These are phyloP conservation scores for Aspergillus fischeri DNA, from an alignment of 2,329 filamentous ascomycete species.

Conservation along the genomic window DNA sequence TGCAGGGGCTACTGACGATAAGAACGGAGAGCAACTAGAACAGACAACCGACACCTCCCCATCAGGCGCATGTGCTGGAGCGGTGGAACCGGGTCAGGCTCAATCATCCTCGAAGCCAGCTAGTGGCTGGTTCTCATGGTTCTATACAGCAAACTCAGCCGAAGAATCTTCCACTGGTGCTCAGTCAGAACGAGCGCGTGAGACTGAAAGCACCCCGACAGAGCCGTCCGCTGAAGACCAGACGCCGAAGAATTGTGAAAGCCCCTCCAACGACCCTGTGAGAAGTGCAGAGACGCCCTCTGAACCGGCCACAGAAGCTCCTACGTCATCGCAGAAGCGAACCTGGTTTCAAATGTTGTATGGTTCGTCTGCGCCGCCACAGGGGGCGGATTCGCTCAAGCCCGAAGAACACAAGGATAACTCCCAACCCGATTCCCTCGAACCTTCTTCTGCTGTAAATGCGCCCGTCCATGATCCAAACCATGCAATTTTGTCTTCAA, in stretches of 20 bases:
- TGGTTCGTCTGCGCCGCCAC: constrained; percentile 20
- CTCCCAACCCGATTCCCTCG: neutral
- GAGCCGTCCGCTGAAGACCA: constrained; percentile 7
- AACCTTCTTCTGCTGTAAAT: constrained; percentile 9
- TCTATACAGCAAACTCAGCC: constrained; percentile 24
- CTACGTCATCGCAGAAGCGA: constrained; percentile 30
- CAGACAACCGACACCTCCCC: constrained; percentile 10
- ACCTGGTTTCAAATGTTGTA: constrained; percentile 46
- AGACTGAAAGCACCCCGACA: constrained; percentile 2
- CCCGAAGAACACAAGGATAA: neutral
- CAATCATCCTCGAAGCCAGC: constrained; percentile 16
- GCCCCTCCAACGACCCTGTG: constrained; percentile 4
- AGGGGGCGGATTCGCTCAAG: constrained; percentile 12
- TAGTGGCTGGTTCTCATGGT: constrained; percentile 37
- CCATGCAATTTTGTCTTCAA: constrained; percentile 3
- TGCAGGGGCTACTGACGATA: constrained; percentile 11
- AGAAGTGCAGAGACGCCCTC: constrained; percentile 9
- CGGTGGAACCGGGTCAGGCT: constrained; percentile 5
- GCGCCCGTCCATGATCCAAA: constrained; percentile 7
- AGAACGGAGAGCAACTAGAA: constrained; percentile 16
- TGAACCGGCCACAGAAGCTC: constrained; percentile 9
- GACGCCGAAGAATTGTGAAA: constrained; percentile 8
- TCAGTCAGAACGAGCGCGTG: constrained; percentile 7
- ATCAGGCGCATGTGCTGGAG: constrained; percentile 7
- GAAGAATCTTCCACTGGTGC: constrained; percentile 9